Evolutionary conservation across 805 yeast genomes (phyloP).

Genomic region (Geotrichum ghanense): DNA sequence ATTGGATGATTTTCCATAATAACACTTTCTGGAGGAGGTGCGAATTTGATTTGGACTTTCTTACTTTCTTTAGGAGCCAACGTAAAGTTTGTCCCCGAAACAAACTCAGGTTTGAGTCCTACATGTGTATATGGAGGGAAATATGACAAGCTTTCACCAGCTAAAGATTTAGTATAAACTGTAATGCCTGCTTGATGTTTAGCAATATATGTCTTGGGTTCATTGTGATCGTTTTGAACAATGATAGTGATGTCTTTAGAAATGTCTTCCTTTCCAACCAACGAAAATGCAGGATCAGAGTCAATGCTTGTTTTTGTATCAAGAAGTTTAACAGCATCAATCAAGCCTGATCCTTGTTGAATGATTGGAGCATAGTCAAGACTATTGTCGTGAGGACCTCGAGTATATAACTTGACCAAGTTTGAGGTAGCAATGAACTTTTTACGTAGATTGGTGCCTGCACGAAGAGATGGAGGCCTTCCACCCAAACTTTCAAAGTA

Average conservation of each 20-base stretch:
- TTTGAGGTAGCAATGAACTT: slow-evolving; percentile 7
- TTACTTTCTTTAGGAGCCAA: neutral
- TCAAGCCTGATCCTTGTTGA: slow-evolving; percentile 17
- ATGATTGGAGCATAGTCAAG: slow-evolving; percentile 8
- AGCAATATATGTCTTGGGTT: neutral
- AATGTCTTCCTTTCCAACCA: neutral
- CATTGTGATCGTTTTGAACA: neutral
- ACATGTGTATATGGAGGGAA: slow-evolving; percentile 1
- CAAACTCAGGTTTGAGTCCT: neutral
- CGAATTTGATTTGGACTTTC: neutral
- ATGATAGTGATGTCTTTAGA: neutral
- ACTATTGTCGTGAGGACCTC: neutral
- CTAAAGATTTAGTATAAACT: neutral
- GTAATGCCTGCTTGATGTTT: slow-evolving; percentile 1
- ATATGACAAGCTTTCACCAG: neutral
- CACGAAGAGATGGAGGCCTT: slow-evolving; percentile 2
- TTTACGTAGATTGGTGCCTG: slow-evolving; percentile 5
- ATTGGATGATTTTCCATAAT: neutral
- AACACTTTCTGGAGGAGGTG: neutral
- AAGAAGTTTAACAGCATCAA: slow-evolving; percentile 12
- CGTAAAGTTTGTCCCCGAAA: neutral
- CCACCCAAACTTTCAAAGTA: slow-evolving; percentile 6
- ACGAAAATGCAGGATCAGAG: slow-evolving; percentile 1
- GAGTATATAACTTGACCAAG: neutral
- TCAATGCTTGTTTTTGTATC: slow-evolving; percentile 9